phyloP scores from a whole-genome alignment of 805 yeast species.

The Nakazawaea wyomingensis region DNA sequence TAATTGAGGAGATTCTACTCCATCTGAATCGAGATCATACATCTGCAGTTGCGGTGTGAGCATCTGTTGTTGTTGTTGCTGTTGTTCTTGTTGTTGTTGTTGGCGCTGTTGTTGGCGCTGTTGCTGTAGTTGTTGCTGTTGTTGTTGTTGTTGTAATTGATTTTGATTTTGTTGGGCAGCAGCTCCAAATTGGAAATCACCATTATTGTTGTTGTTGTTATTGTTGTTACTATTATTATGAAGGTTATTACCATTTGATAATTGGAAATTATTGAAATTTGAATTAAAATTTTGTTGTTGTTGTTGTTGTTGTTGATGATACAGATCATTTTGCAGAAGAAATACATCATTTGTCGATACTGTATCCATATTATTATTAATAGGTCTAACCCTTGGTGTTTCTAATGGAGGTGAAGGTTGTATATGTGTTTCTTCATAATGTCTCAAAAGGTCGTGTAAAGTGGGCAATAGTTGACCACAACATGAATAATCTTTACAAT shows the following conservation, averaged over 20 bases:
- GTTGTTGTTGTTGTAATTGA: constrained; percentile 8
- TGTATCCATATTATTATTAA: constrained; percentile 71
- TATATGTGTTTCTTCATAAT: constrained; percentile 95
- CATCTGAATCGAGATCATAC: constrained; percentile 6
- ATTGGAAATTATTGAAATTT: constrained; percentile 9
- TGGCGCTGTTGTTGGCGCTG: background rate
- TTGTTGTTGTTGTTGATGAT: constrained; percentile 16
- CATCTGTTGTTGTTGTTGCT: too few relatives aligned
- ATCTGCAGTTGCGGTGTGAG: constrained; percentile 12
- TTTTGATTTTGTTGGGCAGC: background rate
- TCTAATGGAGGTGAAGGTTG: constrained; percentile 43
- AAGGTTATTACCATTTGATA: constrained; percentile 6
- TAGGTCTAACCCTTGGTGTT: constrained; percentile 37
- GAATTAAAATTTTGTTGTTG: constrained; percentile 11
- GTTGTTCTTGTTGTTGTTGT: constrained; percentile 8
- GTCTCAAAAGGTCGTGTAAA: constrained; percentile 86
- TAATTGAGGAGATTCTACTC: constrained; percentile 14
- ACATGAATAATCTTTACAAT: constrained; percentile 94
- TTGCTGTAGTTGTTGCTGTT: background rate
- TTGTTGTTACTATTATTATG: constrained; percentile 11
- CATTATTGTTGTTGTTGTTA: too few relatives aligned
- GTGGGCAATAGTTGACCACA: constrained; percentile 93
- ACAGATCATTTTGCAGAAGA: constrained; percentile 35
- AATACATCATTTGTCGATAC: constrained; percentile 93
- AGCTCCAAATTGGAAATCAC: constrained; percentile 5